Conservation (phyloP, 2,329 filamentous ascomycete species). For the Aspergillus sp. region DNA sequence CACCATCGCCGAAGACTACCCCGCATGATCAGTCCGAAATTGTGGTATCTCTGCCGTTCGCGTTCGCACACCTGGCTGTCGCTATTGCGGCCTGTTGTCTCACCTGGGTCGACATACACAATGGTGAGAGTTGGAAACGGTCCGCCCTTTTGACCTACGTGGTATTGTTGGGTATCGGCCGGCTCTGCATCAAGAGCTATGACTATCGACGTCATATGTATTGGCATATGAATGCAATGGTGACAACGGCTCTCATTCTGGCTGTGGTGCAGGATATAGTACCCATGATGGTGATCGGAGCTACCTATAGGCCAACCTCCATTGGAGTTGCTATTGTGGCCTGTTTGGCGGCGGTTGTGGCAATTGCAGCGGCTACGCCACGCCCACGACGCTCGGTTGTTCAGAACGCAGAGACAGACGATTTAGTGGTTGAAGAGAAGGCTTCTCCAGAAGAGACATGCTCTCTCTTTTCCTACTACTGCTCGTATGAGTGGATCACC, state of each 20-base stretch:
- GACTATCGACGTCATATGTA: slow-evolving; percentile 18
- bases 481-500: slow-evolving; percentile 39
- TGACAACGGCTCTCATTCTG: slow-evolving; percentile 21
- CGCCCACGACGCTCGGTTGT: slow-evolving; percentile 21
- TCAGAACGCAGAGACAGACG: slow-evolving; percentile 20
- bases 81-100: slow-evolving; percentile 20
- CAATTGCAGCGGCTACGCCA: slow-evolving; percentile 20
- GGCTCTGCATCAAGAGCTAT: slow-evolving; percentile 20
- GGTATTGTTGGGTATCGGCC: slow-evolving; percentile 22
- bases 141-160: slow-evolving; percentile 27
- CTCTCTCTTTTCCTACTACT: slow-evolving; percentile 35
- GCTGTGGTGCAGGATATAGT: slow-evolving; percentile 24
- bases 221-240: slow-evolving; percentile 28
- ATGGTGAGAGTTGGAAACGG: slow-evolving; percentile 22
- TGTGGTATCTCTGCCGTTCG: slow-evolving; percentile 13
- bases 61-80: slow-evolving; percentile 19
- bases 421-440: slow-evolving; percentile 8
- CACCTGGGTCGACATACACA: slow-evolving; percentile 14
- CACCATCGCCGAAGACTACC: neutral
- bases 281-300: slow-evolving; percentile 28
- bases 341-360: slow-evolving; percentile 21
- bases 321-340: slow-evolving; percentile 21
- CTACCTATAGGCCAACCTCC: slow-evolving; percentile 17
- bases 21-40: slow-evolving; percentile 1
- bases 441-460: slow-evolving; percentile 35